These are phyloP conservation scores for Calophaca sinica DNA, from an alignment of 306 rosid genomes.

Conservation along the genomic window DNA sequence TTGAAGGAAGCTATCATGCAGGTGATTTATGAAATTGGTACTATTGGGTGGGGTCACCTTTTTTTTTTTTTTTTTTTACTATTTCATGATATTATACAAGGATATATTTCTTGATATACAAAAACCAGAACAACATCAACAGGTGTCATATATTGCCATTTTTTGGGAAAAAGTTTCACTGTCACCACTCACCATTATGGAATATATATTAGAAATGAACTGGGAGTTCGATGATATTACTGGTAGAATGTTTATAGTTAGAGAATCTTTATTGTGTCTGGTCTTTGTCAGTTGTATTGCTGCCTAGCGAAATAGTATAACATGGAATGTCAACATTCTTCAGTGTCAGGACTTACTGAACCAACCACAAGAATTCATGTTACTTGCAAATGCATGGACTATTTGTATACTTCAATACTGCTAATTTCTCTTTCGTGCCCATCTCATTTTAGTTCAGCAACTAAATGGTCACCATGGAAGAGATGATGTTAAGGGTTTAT, in stretches of 20 bases:
- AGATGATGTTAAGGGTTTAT: conserved; percentile 21
- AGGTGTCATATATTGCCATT: conserved; percentile 32
- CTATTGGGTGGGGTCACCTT: conserved; percentile 12
- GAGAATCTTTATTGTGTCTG: conserved; percentile 2
- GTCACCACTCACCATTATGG: background rate
- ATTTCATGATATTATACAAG: conserved; percentile 32
- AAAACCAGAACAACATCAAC: conserved; percentile 18
- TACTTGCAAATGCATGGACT: conserved; percentile 17
- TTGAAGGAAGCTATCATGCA: conserved; percentile 95
- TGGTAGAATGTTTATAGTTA: conserved; percentile 38
- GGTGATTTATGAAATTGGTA: conserved; percentile 54
- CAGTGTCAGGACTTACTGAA: conserved; percentile 2
- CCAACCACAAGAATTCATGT: conserved; percentile 31
- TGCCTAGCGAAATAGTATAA: conserved; percentile 36
- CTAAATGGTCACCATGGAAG: background rate
- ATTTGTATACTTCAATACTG: conserved; percentile 17
- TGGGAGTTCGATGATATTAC: background rate
- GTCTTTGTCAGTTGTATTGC: conserved; percentile 4
- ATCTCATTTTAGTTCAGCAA: conserved; percentile 33
- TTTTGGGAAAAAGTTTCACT: conserved; percentile 1
- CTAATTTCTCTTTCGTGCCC: conserved; percentile 28
- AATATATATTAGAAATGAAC: conserved; percentile 36
- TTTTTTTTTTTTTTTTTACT: conserved; percentile 30
- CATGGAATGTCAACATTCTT: conserved; percentile 28
- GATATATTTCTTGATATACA: conserved; percentile 32